phyloP scores from a whole-genome alignment of 2,329 filamentous ascomycete species.

The Fusarium verticillioides region DNA sequence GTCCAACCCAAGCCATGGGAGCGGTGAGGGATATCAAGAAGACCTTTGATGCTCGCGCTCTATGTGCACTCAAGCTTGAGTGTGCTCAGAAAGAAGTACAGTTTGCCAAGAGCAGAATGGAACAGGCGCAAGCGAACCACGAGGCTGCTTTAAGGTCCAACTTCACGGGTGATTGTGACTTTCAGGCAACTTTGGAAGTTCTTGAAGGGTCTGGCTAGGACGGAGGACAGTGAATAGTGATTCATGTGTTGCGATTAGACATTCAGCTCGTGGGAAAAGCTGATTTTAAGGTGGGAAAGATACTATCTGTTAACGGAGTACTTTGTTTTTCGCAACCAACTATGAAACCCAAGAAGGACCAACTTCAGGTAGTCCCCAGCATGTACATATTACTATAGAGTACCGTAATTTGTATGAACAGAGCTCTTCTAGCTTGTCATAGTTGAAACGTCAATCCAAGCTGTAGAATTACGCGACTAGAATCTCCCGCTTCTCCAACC shows the following conservation, averaged over 20 bases:
- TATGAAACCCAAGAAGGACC: fast-evolving
- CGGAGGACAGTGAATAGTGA: too few relatives aligned
- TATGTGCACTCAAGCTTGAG: neutral
- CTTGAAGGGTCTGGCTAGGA: too few relatives aligned
- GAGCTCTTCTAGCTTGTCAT: too few relatives aligned
- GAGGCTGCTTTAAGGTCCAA: neutral
- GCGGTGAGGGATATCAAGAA: neutral
- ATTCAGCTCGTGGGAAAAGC: too few relatives aligned
- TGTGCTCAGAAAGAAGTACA: neutral
- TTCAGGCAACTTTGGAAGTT: too few relatives aligned
- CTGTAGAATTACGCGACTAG: neutral
- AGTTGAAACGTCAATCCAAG: fast-evolving
- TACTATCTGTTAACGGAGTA: fast-evolving
- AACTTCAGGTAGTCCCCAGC: fast-evolving
- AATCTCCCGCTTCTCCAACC: conserved; percentile 10
- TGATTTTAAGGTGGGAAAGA: neutral
- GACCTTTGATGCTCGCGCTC: neutral
- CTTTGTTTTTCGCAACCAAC: too few relatives aligned
- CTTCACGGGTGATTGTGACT: too few relatives aligned
- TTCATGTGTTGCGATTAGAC: too few relatives aligned
- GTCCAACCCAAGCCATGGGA: neutral
- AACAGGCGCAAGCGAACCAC: neutral
- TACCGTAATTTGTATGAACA: neutral
- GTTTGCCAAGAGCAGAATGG: neutral
- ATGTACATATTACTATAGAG: fast-evolving